phyloP scores from a whole-genome alignment of 148 eudicot genomes.

The Beta vulgaris region DNA sequence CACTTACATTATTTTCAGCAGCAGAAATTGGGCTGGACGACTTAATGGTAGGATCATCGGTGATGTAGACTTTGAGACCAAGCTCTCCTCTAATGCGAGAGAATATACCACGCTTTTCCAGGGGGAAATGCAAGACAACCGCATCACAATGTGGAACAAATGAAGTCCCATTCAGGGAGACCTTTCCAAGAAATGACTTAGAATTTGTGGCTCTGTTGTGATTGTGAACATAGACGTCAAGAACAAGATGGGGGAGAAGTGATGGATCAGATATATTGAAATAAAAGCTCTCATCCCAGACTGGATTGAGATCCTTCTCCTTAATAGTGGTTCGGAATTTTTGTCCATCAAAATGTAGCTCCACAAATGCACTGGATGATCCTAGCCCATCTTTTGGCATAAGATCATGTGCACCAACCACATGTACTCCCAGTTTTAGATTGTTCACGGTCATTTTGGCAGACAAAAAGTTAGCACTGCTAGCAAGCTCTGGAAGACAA shows the following conservation, averaged over 20 bases:
- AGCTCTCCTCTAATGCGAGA: constrained; percentile 88
- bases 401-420: constrained; percentile 83
- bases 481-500: background rate
- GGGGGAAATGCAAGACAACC: constrained; percentile 80
- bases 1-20: constrained; percentile 28
- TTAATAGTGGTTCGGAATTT: constrained; percentile 73
- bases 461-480: too few relatives aligned
- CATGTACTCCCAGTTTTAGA: constrained; percentile 84
- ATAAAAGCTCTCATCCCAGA: constrained; percentile 95
- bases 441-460: constrained; percentile 36
- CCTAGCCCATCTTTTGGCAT: constrained; percentile 93
- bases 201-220: constrained; percentile 42
- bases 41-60: constrained; percentile 74
- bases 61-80: constrained; percentile 79
- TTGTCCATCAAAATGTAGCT: constrained; percentile 82
- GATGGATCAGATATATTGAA: constrained; percentile 87
- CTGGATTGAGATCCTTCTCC: constrained; percentile 87
- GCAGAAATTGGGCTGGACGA: constrained; percentile 52
- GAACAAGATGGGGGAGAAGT: constrained; percentile 51
- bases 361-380: constrained; percentile 79
- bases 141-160: constrained; percentile 81
- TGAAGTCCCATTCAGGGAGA: constrained; percentile 74
- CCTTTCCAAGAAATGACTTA: constrained; percentile 78
- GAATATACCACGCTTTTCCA: constrained; percentile 84
- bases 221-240: constrained; percentile 72